Percentiles rank a stretch among this genome's conserved stretches.
phyloP scores from a whole-genome alignment of 371 early-diverging fungal genomes.

The Nematocida ausubeli region DNA sequence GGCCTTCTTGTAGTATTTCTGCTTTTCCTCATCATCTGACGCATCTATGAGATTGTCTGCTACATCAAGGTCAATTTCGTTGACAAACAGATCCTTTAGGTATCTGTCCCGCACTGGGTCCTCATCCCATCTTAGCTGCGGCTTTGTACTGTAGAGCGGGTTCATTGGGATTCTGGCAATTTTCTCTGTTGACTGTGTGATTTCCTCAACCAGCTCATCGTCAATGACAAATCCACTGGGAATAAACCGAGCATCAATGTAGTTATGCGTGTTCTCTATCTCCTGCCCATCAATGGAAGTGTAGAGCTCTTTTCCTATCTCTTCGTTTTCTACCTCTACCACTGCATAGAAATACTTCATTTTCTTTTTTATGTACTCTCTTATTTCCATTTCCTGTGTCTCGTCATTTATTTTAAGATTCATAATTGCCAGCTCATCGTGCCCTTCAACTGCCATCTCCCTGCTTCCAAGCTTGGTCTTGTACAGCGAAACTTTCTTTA shows the following conservation, averaged over 20 bases:
- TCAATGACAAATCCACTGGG: conserved; percentile 82
- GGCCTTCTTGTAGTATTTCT: conserved; percentile 22
- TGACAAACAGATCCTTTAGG: conserved; percentile 24
- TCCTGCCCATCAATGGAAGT: conserved; percentile 82
- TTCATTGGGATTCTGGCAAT: conserved; percentile 73
- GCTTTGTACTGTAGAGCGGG: conserved; percentile 83
- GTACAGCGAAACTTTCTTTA: conserved; percentile 77
- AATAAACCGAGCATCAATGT: conserved; percentile 87
- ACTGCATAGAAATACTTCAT: conserved; percentile 86
- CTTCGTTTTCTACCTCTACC: conserved; percentile 78
- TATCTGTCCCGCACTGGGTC: conserved; percentile 68
- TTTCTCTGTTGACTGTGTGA: neutral
- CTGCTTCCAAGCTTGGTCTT: conserved; percentile 90
- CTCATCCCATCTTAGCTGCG: conserved; percentile 87
- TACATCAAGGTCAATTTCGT: conserved; percentile 28
- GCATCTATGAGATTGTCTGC: conserved; percentile 43
- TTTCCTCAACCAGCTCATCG: conserved; percentile 68
- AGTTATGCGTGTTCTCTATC: conserved; percentile 82
- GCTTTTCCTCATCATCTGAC: conserved; percentile 41
- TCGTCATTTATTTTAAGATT: conserved; percentile 75
- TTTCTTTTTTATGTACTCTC: conserved; percentile 84
- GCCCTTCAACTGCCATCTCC: conserved; percentile 73
- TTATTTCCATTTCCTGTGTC: conserved; percentile 75
- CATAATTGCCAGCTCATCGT: conserved; percentile 75
- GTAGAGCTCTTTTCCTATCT: conserved; percentile 77